phyloP scores from a whole-genome alignment of 2,329 filamentous ascomycete genomes.

The Colletotrichum filicis region DNA sequence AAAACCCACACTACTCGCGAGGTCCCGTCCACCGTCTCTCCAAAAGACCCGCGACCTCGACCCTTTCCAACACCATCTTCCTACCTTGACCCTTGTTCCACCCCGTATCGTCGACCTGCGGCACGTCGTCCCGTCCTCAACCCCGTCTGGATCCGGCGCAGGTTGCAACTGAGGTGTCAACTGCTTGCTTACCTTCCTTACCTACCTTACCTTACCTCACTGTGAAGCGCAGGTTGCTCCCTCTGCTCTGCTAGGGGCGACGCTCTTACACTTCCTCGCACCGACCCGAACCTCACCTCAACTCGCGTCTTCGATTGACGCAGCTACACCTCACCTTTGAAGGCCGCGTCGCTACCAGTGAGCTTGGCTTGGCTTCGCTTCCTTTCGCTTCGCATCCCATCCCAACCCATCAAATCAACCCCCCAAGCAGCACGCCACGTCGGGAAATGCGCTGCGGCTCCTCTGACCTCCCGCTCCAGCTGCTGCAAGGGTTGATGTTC shows the following conservation, averaged over 20 bases:
- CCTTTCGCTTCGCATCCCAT: conserved; percentile 26
- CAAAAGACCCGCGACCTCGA: conserved; percentile 25
- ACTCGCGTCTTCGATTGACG: conserved; percentile 34
- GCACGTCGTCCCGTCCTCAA: conserved; percentile 35
- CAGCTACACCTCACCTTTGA: conserved; percentile 10
- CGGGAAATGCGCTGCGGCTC: conserved; percentile 35
- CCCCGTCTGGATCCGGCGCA: conserved; percentile 33
- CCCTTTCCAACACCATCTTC: conserved; percentile 28
- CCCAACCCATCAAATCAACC: conserved; percentile 19
- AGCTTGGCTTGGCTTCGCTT: not conserved
- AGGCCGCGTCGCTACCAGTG: not conserved
- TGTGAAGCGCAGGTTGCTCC: not conserved
- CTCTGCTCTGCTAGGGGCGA: conserved; percentile 6
- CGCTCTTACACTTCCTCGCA: conserved; percentile 19
- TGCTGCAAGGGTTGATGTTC: conserved; percentile 35
- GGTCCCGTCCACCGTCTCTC: conserved; percentile 21
- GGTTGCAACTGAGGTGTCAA: not conserved
- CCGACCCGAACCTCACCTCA: conserved; percentile 7
- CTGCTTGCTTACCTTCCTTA: not conserved
- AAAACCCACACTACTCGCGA: conserved; percentile 2
- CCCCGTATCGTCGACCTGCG: conserved; percentile 34
- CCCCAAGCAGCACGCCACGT: conserved; percentile 29
- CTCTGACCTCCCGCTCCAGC: conserved; percentile 25
- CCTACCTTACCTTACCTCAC: too few relatives aligned
- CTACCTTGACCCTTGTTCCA: conserved; percentile 35